Evolutionary conservation across 2,329 filamentous ascomycete species (phyloP), one percentile per base, ranked within the genome.

Genomic region (Furcasterigmium furcatum): DNA sequence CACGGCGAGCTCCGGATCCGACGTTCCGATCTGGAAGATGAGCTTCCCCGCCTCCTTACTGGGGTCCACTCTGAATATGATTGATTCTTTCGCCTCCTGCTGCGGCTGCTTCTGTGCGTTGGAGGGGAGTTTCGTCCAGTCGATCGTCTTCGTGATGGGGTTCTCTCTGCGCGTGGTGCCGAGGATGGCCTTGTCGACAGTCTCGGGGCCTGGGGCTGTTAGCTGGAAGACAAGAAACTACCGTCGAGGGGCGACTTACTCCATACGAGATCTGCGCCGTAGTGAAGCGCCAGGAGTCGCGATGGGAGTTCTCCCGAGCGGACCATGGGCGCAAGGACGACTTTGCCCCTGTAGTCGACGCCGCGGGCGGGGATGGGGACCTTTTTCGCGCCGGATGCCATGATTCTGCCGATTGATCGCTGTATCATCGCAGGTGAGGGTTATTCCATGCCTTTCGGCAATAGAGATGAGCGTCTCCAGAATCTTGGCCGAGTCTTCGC

Each of bases 311-410:
- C 94, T 61, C 94, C 94, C n/a, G 90, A 95, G 55, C 94, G 87
- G 47, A 96, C 92, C 94, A 99, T 99, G 34, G 94, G 94, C 50
- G 94, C 94, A 52, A 99, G 85, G 38, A 97, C 94, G 53, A 97
- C 71, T 68, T 95, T 96, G 68, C 88, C 87, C 56, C 92, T 82
- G 69, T 96, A 97, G 72, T 96, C 91, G 59, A 96, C 91, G 43
- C 92, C 92, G 65, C 87, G 87, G 50, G 76, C 79, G 53, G 92
- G 92, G 54, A 96, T 95, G 43, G 90, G 85, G 30, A 96, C 88
- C 61, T 76, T 82, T 62, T 86, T 84, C 49, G 73, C 57, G 56
- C 71, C 67, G 45, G 76, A 65, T 58, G 77, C 73, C 81, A 87
- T 88, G 34, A 68, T 72, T 65, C 71, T 66, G 65, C 70, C 71